Evolutionary conservation across 345 rosid genomes (phyloP).

Genomic region (Nasturtium officinale): DNA sequence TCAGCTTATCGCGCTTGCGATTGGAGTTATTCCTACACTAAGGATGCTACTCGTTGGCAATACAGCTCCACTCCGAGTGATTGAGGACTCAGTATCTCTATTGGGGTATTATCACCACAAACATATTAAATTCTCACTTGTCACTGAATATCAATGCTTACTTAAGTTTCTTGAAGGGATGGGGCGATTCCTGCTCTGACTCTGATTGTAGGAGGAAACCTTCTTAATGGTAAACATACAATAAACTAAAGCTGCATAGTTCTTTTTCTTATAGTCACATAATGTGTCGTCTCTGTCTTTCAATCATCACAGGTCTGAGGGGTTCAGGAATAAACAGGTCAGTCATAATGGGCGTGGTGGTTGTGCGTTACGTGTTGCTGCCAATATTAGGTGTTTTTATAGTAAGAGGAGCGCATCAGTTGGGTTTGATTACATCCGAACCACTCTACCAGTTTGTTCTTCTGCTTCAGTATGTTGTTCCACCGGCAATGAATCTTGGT

Average conservation of each 20-base stretch:
- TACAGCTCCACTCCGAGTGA: constrained; percentile 61
- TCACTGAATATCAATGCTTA: not conserved
- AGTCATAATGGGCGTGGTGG: constrained; percentile 49
- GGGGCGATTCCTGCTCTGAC: constrained; percentile 70
- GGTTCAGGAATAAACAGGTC: constrained; percentile 51
- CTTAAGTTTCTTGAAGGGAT: constrained; percentile 49
- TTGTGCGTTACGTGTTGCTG: constrained; percentile 55
- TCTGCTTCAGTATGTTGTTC: constrained; percentile 69
- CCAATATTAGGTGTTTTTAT: constrained; percentile 61
- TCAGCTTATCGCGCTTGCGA: constrained; percentile 59
- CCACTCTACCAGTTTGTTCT: constrained; percentile 64
- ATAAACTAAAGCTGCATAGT: not conserved
- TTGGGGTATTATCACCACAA: constrained; percentile 57
- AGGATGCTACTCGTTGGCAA: constrained; percentile 54
- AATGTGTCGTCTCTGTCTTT: not conserved
- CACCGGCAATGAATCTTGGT: constrained; percentile 85
- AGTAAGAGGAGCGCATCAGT: constrained; percentile 48
- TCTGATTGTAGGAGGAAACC: constrained; percentile 69
- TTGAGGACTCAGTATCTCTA: constrained; percentile 59
- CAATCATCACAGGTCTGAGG: constrained; percentile 48
- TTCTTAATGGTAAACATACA: constrained; percentile 53
- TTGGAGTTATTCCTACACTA: constrained; percentile 54
- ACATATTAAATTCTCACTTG: not conserved
- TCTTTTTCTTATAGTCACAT: no score
- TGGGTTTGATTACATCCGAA: constrained; percentile 57